phyloP scores from a whole-genome alignment of 495 filamentous ascomycete species.

The Cairneyella variabilis region DNA sequence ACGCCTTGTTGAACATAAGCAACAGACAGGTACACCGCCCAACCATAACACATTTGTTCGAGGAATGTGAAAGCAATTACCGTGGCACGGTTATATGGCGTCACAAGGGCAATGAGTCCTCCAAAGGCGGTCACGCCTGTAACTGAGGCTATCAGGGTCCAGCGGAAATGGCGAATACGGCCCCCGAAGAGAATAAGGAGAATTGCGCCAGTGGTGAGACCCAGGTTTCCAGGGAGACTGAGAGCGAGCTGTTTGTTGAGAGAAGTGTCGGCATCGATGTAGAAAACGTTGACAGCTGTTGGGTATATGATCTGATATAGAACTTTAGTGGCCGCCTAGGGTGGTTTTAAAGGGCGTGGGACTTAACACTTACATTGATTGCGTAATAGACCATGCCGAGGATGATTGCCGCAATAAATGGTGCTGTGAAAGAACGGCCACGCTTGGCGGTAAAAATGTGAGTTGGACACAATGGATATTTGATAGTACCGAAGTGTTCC shows the following conservation, averaged over 20 bases:
- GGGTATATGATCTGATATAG: conserved; percentile 22
- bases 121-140: conserved; percentile 21
- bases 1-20: conserved; percentile 29
- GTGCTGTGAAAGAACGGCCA: conserved; percentile 27
- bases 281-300: conserved; percentile 29
- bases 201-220: conserved; percentile 26
- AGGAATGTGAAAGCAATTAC: conserved; percentile 29
- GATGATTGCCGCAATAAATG: conserved; percentile 27
- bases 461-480: not conserved
- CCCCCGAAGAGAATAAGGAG: conserved; percentile 27
- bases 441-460: not conserved
- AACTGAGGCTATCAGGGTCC: conserved; percentile 21
- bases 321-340: not conserved
- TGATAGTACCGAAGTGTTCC: not conserved
- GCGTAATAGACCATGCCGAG: conserved; percentile 30
- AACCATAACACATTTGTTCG: conserved; percentile 28
- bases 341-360: not conserved
- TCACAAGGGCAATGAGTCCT: conserved; percentile 26
- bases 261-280: conserved; percentile 20
- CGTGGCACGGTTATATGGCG: conserved; percentile 24
- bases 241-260: conserved; percentile 19
- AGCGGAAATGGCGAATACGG: conserved; percentile 22
- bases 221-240: conserved; percentile 28
- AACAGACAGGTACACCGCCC: conserved; percentile 28
- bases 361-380: conserved; percentile 14